A percentile compares a stretch with the other conserved stretches of the same genome.
These are phyloP conservation scores for Entophlyctis luteolus DNA, from an alignment of 192 early-diverging fungal genomes.

Conservation along the genomic window DNA sequence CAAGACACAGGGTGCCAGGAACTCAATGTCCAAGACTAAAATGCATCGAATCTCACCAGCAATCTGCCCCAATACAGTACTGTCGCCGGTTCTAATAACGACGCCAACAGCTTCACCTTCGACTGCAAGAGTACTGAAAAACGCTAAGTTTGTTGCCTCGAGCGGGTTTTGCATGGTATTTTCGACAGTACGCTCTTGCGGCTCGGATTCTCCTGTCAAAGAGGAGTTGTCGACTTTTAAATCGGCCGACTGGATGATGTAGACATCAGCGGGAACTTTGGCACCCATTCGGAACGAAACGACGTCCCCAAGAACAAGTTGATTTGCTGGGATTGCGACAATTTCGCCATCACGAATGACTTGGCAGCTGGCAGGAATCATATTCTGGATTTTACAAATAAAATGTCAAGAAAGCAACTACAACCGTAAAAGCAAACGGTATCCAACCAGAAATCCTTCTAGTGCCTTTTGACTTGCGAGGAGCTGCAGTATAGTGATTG, in stretches of 20 bases:
- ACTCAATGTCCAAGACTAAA: slow-evolving; percentile 20
- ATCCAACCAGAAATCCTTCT: slow-evolving; percentile 79
- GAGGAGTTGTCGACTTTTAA: slow-evolving; percentile 73
- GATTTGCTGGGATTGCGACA: slow-evolving; percentile 43
- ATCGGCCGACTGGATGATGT: slow-evolving; percentile 66
- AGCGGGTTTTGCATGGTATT: slow-evolving; percentile 69
- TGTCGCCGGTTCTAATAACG: slow-evolving; percentile 73
- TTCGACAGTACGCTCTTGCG: slow-evolving; percentile 57
- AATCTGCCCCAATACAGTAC: slow-evolving; percentile 74
- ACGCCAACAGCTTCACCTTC: slow-evolving; percentile 70
- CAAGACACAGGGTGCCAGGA: too few species aligned
- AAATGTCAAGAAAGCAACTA: too few species aligned
- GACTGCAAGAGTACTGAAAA: slow-evolving; percentile 69
- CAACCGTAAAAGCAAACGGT: too few species aligned
- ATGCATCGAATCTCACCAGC: slow-evolving; percentile 58
- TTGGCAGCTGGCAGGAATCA: slow-evolving; percentile 1
- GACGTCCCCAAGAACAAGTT: slow-evolving; percentile 73
- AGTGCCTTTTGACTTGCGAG: slow-evolving; percentile 84
- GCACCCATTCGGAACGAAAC: slow-evolving; percentile 63
- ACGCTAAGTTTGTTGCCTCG: slow-evolving; percentile 78
- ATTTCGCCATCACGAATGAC: slow-evolving; percentile 68
- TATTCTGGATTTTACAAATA: neutral
- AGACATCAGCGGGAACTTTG: slow-evolving; percentile 74
- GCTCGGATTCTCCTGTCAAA: slow-evolving; percentile 73
- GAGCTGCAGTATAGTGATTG: too few species aligned